Conservation (phyloP, 805 yeast species). For the Debaryomyces prosopidis region DNA sequence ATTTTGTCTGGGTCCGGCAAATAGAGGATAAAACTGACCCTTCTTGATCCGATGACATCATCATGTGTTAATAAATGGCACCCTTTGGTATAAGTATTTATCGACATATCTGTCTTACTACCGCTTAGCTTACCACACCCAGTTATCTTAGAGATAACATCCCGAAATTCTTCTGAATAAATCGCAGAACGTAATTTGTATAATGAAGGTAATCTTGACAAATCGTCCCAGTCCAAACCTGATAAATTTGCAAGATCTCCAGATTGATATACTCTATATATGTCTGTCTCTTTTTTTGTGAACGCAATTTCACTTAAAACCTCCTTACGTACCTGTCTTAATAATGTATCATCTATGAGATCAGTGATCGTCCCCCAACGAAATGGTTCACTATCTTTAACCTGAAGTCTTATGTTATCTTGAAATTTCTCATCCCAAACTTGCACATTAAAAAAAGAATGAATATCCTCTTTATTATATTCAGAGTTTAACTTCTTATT, state of each 20-base stretch:
- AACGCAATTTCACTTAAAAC: constrained; percentile 82
- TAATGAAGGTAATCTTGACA: constrained; percentile 70
- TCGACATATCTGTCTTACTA: constrained; percentile 86
- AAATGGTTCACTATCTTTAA: constrained; percentile 70
- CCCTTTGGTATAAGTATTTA: constrained; percentile 87
- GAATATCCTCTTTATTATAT: constrained; percentile 31
- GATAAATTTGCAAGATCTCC: constrained; percentile 92
- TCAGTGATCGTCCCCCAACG: constrained; percentile 84
- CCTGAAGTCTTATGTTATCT: constrained; percentile 37
- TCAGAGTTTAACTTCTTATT: neutral
- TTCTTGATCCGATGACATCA: constrained; percentile 93
- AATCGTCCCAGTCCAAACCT: constrained; percentile 77
- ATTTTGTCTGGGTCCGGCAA: constrained; percentile 86
- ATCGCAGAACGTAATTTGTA: constrained; percentile 82
- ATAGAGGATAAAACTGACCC: constrained; percentile 90
- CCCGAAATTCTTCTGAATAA: constrained; percentile 83
- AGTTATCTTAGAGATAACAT: constrained; percentile 72
- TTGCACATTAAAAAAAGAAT: constrained; percentile 45
- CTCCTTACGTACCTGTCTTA: constrained; percentile 81
- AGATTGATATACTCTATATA: constrained; percentile 86
- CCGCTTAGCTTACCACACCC: constrained; percentile 90
- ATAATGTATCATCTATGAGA: constrained; percentile 71
- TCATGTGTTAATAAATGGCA: constrained; percentile 95
- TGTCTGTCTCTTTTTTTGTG: constrained; percentile 95
- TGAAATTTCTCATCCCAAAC: constrained; percentile 49